A percentile compares a stretch with the other conserved stretches of the same genome.
phyloP scores from a whole-genome alignment of 1,284 basidiomycete genomes.

The Marasmius fiardii region DNA sequence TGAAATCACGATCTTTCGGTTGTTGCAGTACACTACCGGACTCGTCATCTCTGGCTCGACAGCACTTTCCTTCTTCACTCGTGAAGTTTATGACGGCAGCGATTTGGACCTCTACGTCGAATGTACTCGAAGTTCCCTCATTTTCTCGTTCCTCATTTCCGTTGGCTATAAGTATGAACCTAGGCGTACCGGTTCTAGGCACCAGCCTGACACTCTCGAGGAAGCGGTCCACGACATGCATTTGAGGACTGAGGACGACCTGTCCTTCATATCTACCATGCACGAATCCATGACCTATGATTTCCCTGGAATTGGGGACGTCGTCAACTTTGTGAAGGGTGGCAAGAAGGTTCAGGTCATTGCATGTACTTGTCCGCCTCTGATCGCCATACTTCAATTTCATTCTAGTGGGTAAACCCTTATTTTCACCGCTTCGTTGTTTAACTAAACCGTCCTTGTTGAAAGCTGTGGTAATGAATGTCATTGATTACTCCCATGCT shows the following conservation, averaged over 20 bases:
- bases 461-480: conserved; percentile 3
- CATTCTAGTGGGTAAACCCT: conserved; percentile 2
- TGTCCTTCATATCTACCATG: too few species aligned
- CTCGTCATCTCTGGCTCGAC: conserved; percentile 2
- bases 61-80: too few species aligned
- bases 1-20: not conserved
- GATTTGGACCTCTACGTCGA: conserved; percentile 6
- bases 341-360: conserved; percentile 1
- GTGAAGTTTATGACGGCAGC: not conserved
- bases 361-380: not conserved
- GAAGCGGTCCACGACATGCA: not conserved
- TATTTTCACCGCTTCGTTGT: not conserved
- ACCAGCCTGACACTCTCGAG: too few species aligned
- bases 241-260: not conserved
- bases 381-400: not conserved
- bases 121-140: not conserved
- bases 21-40: not conserved
- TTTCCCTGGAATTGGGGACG: not conserved
- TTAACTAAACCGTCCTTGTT: not conserved
- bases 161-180: not conserved
- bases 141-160: not conserved
- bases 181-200: not conserved
- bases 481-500: conserved; percentile 3
- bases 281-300: not conserved
- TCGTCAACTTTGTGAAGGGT: not conserved